Conservation (phyloP, 176 grass and related monocot genomes). For the Avena atlantica region DNA sequence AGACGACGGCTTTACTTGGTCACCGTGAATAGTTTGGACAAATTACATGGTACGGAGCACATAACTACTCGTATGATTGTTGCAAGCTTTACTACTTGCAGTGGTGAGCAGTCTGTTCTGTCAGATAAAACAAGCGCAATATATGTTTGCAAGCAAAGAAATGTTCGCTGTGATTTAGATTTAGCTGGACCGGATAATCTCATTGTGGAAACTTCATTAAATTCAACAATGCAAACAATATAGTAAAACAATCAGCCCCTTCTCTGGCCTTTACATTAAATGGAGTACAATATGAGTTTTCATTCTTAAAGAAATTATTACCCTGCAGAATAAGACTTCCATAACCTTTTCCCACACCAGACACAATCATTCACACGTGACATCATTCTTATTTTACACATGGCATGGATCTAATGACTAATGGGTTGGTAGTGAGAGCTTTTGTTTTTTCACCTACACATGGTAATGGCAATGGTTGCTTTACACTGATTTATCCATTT, state of each 20-base stretch:
- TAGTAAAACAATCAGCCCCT: no score
- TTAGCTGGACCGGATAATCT: background rate
- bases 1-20: background rate
- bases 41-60: background rate
- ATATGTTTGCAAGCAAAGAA: background rate
- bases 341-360: background rate
- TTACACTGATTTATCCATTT: background rate
- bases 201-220: no score
- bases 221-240: no score
- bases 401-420: slow-evolving; percentile 31
- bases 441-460: slow-evolving; percentile 28
- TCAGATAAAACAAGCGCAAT: background rate
- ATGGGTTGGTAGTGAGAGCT: slow-evolving; percentile 31
- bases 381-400: slow-evolving; percentile 29
- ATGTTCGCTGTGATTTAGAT: background rate
- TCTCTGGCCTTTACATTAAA: no score
- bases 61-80: background rate
- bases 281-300: no score
- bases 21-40: background rate
- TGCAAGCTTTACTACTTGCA: background rate
- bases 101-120: background rate
- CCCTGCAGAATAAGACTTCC: background rate
- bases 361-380: slow-evolving; percentile 14
- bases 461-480: slow-evolving; percentile 16
- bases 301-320: no score